These are phyloP conservation scores for Comarum palustre DNA, from an alignment of 306 rosid species.

Conservation along the genomic window DNA sequence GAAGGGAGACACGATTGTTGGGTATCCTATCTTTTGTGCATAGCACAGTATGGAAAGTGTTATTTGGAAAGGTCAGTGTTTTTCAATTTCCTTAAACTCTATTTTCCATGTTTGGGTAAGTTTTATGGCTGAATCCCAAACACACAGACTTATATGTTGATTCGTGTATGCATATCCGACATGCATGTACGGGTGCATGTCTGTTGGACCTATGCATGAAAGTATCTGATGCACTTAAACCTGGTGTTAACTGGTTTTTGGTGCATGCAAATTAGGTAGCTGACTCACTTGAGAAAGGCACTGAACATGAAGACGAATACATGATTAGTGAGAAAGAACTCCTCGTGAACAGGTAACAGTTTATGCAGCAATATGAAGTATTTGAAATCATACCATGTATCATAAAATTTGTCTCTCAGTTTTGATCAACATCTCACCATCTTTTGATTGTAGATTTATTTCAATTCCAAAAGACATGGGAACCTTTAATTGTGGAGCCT, in stretches of 20 bases:
- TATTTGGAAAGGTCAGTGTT: constrained; percentile 82
- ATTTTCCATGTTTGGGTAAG: background rate
- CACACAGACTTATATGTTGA: background rate
- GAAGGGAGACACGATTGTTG: constrained; percentile 87
- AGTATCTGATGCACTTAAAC: background rate
- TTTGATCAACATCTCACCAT: background rate
- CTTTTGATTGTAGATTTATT: constrained; percentile 62
- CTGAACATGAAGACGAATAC: constrained; percentile 98
- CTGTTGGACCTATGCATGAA: background rate
- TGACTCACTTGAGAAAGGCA: constrained; percentile 97
- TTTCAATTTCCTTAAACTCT: constrained; percentile 6
- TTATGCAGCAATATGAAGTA: constrained; percentile 1
- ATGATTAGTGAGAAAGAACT: constrained; percentile 99
- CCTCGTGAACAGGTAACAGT: constrained; percentile 77
- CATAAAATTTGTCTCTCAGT: constrained; percentile 11
- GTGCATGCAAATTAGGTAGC: constrained; percentile 60
- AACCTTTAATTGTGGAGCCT: constrained; percentile 93
- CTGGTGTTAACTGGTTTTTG: constrained; percentile 21
- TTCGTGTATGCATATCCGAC: background rate
- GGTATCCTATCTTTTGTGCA: constrained; percentile 93
- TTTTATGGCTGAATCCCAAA: background rate
- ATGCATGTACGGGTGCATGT: background rate
- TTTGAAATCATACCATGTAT: background rate
- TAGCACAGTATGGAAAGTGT: constrained; percentile 97
- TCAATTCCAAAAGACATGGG: constrained; percentile 99